A percentile compares a stretch with the other conserved stretches of the same genome.
Evolutionary conservation across 768 basidiomycete species (phyloP).

Genomic region (Russula emetica): DNA sequence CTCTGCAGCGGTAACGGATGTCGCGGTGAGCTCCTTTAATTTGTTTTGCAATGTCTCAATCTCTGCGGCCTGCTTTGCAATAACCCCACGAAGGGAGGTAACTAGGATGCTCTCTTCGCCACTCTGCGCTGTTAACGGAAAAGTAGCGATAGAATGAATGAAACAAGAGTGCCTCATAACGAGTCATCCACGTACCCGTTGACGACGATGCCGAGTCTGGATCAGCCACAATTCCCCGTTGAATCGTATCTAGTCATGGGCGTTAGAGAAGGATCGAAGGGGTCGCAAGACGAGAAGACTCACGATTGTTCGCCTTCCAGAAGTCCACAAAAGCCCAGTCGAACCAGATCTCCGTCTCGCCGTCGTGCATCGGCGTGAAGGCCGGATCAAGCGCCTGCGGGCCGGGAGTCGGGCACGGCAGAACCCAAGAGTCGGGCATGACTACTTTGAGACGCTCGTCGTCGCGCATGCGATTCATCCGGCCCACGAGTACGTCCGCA

Average conservation of each 20-base stretch:
- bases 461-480: slow-evolving; percentile 83
- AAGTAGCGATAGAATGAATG: neutral
- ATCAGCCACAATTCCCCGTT: slow-evolving; percentile 65
- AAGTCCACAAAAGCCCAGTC: slow-evolving; percentile 99
- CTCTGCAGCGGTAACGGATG: slow-evolving; percentile 9
- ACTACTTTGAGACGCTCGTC: slow-evolving; percentile 91
- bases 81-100: slow-evolving; percentile 75
- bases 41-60: slow-evolving; percentile 63
- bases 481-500: slow-evolving; percentile 80
- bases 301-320: slow-evolving; percentile 97
- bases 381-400: slow-evolving; percentile 34
- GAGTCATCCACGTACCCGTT: slow-evolving; percentile 43
- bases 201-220: slow-evolving; percentile 61
- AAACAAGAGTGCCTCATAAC: neutral
- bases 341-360: slow-evolving; percentile 91
- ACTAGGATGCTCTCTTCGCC: slow-evolving; percentile 74
- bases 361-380: slow-evolving; percentile 40
- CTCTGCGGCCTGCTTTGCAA: slow-evolving; percentile 77
- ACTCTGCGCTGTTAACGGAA: slow-evolving; percentile 48
- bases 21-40: slow-evolving; percentile 43
- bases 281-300: slow-evolving; percentile 1
- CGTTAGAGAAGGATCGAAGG: neutral
- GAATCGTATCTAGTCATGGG: slow-evolving; percentile 57
- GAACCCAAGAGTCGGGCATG: slow-evolving; percentile 77
- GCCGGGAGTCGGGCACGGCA: slow-evolving; percentile 43